A percentile compares a stretch with the other conserved stretches of the same genome.
phyloP scores from a whole-genome alignment of 192 early-diverging fungal genomes.

The Lobosporangium transversale region DNA sequence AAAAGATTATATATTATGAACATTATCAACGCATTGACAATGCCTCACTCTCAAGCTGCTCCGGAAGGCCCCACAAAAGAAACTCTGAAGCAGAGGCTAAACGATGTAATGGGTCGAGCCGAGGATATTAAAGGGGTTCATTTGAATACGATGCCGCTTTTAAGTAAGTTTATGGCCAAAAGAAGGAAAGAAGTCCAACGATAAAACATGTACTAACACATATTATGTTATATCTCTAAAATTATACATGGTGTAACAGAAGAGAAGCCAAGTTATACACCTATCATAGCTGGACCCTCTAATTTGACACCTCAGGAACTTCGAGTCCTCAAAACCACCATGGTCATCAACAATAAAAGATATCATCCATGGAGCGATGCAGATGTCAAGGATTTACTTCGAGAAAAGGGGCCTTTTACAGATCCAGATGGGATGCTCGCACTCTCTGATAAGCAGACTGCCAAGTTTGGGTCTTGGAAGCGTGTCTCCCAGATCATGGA shows the following conservation, averaged over 20 bases:
- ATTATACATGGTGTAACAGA: slow-evolving; percentile 5
- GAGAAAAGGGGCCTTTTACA: slow-evolving; percentile 46
- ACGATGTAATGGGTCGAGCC: slow-evolving; percentile 51
- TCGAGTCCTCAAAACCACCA: slow-evolving; percentile 44
- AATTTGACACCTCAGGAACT: slow-evolving; percentile 30
- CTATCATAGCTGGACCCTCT: slow-evolving; percentile 31
- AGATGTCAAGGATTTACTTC: slow-evolving; percentile 28
- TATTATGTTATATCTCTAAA: background rate
- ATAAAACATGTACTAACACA: too few species aligned
- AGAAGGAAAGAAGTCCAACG: too few species aligned
- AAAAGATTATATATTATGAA: background rate
- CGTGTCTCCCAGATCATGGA: slow-evolving; percentile 79
- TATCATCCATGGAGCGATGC: slow-evolving; percentile 19
- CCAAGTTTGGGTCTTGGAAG: slow-evolving; percentile 83
- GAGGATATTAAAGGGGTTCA: slow-evolving; percentile 60
- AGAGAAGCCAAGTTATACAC: slow-evolving; percentile 44
- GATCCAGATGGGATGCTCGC: slow-evolving; percentile 83
- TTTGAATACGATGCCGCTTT: slow-evolving; percentile 13
- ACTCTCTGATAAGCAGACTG: slow-evolving; percentile 79
- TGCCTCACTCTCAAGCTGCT: slow-evolving; percentile 17
- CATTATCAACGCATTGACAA: background rate
- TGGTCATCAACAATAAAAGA: slow-evolving; percentile 52
- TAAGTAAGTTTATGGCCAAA: too few species aligned
- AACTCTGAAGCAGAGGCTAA: slow-evolving; percentile 27
- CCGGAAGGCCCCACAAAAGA: slow-evolving; percentile 31